Percentiles rank a stretch among this genome's conserved stretches.
Conservation (phyloP, 371 early-diverging fungal species). For the Mucor saturninus region DNA sequence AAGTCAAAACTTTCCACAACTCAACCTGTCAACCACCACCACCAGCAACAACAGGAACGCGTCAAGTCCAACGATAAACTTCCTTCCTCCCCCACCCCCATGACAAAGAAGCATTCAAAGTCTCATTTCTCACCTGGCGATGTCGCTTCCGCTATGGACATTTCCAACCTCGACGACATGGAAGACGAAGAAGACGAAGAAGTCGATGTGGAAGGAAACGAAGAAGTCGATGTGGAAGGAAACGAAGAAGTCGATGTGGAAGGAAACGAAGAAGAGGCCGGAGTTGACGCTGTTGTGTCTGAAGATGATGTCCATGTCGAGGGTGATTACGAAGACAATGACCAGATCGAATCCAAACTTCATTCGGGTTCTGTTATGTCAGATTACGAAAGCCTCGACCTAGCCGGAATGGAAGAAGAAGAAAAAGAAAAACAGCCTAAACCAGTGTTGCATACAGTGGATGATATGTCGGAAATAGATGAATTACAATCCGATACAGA, state of each 20-base stretch:
- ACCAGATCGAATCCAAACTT: too few relatives aligned
- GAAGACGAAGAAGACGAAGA: constrained; percentile 7
- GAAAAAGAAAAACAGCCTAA: too few relatives aligned
- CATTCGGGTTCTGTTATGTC: too few relatives aligned
- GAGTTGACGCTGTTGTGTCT: not conserved
- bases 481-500: constrained; percentile 13
- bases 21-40: not conserved
- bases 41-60: too few relatives aligned
- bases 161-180: not conserved
- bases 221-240: constrained; percentile 1
- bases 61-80: too few relatives aligned
- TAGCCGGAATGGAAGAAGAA: too few relatives aligned
- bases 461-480: constrained; percentile 8
- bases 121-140: not conserved
- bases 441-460: not conserved
- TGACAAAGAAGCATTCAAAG: not conserved
- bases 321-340: too few relatives aligned
- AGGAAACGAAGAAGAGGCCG: not conserved
- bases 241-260: not conserved
- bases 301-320: too few relatives aligned
- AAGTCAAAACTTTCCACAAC: not conserved
- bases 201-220: not conserved
- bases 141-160: not conserved
- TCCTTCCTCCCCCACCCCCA: too few relatives aligned
- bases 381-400: too few relatives aligned